Conservation (phyloP, 2,329 filamentous ascomycete genomes). For the Dothidotthia symphoricarpi region DNA sequence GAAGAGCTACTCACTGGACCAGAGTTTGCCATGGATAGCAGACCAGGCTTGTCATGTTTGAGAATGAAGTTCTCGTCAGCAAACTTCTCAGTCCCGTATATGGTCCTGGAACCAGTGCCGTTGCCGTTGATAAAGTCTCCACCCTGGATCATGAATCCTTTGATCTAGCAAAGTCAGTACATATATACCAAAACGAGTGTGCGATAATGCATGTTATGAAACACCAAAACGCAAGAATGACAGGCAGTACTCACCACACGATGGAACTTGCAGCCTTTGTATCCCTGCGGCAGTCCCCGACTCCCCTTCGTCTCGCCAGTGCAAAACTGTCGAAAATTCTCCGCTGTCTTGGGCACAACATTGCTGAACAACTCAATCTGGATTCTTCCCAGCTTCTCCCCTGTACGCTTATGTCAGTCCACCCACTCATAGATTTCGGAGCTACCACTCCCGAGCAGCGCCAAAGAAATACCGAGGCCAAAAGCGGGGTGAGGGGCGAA, state of each 20-base stretch:
- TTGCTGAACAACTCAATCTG: conserved; percentile 73
- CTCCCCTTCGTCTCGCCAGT: conserved; percentile 85
- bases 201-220: neutral
- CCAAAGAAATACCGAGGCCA: conserved; percentile 12
- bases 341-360: conserved; percentile 80
- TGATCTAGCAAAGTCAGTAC: conserved; percentile 61
- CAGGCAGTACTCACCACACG: conserved; percentile 79
- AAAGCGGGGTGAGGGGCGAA: conserved; percentile 13
- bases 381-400: conserved; percentile 39
- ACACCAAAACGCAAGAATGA: neutral
- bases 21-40: conserved; percentile 78
- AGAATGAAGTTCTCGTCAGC: conserved; percentile 85
- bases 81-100: conserved; percentile 83
- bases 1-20: no score
- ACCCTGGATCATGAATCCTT: conserved; percentile 96
- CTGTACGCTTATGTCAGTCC: conserved; percentile 29
- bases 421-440: conserved; percentile 2
- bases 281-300: conserved; percentile 78
- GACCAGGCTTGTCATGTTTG: conserved; percentile 74
- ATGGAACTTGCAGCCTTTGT: conserved; percentile 93
- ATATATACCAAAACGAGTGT: neutral
- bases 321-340: conserved; percentile 97
- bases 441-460: conserved; percentile 4
- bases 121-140: conserved; percentile 94
- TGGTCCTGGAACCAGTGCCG: conserved; percentile 82